Evolutionary conservation across 129 eudicot genomes (phyloP), one percentile per base, ranked within the genome.

Genomic region (Artemisia argyi): DNA sequence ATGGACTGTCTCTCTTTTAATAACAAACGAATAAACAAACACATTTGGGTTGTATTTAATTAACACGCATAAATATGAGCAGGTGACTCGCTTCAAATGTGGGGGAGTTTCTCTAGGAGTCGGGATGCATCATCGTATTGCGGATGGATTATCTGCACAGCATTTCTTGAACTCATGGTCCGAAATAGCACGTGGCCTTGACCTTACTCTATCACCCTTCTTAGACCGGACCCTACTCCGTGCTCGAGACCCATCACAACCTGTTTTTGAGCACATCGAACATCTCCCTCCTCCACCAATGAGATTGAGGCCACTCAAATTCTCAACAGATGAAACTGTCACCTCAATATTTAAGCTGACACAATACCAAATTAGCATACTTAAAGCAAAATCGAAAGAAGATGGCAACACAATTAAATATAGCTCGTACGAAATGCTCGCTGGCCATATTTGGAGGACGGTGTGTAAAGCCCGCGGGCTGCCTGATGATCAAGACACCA

Each of bases 381-480:
- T 59, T 13, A 59, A 59, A 59, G 8, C 35, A 16, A 59, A 59
- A 12, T 59, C 64, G 0, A 59, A 59, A 15, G 64, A 59, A 59
- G 42, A 11, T 20, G 64, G 64, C 42, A 59, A 59, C 64, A 59
- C 64, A 14, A 19, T 20, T 30, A 59, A 20, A 3, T 59, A 24
- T 59, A 22, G 42, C 28, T 19, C 39, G 3, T 59, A 19, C 26
- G 64, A 59, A 59, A 19, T 59, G 64, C 64, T 59, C 2, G 64
- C 64, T 14, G 64, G 39, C 15, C 64, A 59, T 24, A 59, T 19
- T 20, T 59, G 64, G 64, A 59, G 14, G 64, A 19, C 35, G 7
- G 64, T 65, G 51, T 65, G 69, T 9, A 65, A 39, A 65, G 69
- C 69, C 15, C 69, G 69, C 14, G 53, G 53, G 15, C 35, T 44